A percentile compares a stretch with the other conserved stretches of the same genome.
Evolutionary conservation across 2,329 filamentous ascomycete species (phyloP).

Genomic region (Setomelanomma holmii): DNA sequence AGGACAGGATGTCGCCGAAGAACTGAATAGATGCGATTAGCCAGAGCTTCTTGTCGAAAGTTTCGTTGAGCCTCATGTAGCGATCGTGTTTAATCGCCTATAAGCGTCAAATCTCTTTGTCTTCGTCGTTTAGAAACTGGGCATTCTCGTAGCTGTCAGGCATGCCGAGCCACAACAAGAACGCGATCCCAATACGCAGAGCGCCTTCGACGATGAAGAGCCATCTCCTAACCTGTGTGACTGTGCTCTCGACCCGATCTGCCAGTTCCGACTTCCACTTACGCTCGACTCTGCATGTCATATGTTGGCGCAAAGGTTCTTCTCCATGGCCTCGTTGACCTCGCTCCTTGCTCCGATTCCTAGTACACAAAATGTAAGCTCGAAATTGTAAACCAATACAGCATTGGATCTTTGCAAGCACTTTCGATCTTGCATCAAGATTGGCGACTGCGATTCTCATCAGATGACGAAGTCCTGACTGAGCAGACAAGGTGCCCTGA

Average conservation of each 20-base stretch:
- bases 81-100: not conserved
- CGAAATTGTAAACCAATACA: no score
- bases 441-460: no score
- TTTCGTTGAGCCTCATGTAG: not conserved
- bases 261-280: not conserved
- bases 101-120: not conserved
- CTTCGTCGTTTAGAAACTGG: not conserved
- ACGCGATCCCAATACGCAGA: not conserved
- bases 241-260: not conserved
- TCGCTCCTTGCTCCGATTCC: not conserved
- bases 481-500: no score
- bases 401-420: no score
- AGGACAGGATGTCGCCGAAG: not conserved
- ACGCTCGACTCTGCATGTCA: not conserved
- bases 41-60: not conserved
- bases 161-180: not conserved
- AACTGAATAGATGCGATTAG: not conserved
- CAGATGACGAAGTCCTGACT: no score
- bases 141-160: not conserved
- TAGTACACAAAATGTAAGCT: no score
- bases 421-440: no score
- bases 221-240: slow-evolving; percentile 44
- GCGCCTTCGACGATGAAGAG: slow-evolving; percentile 45
- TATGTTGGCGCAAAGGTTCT: not conserved
- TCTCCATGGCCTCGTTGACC: not conserved